Evolutionary conservation across 306 rosid species (phyloP), one percentile per base, ranked within the genome.

Genomic region (Rosa lucieae): DNA sequence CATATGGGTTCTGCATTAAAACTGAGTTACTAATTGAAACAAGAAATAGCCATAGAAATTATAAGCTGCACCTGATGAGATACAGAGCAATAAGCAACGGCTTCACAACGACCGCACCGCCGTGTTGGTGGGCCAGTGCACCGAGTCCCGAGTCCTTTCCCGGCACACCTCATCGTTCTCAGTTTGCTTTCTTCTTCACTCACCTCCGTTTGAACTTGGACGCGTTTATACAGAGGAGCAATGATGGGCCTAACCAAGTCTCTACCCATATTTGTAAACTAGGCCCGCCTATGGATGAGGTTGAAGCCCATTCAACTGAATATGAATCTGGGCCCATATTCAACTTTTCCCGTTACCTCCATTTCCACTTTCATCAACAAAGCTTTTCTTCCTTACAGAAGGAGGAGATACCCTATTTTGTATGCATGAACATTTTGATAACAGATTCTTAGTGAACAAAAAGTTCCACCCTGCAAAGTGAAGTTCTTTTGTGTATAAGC

Each of bases 61-160:
- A 39, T 58, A 18, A 37, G 59, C 67, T 62, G 40, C 63, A 88
- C 98, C 97, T 92, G 98, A 70, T 94, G 97, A 76, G 94, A 76
- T 74, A 88, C 79, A 43, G 97, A 88, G 84, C 97, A 94, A 74
- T 91, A 94, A 72, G 97, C 90, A 69, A 94, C 93, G 51, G 97
- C 98, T 82, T 84, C 95, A 53, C 98, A 91, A 21, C 91, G 91
- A 72, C 78, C 83, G 81, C 98, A 91, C 9, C 87, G 87, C 44
- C 90, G 86, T 0, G 79, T 86, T 69, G 92, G 88, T 29, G 87
- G 86, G 78, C 88, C 92, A 32, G 78, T 67, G 84, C 98, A 94
- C 77, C 91, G 85, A 12, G 81, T 75, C 70, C 93, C 87, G 72
- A 85, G 84, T 7, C 98, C 92, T 80, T 81, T 89, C 62, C 93